Evolutionary conservation across 2,329 filamentous ascomycete genomes (phyloP).

Genomic region (Paramyrothecium roridum): DNA sequence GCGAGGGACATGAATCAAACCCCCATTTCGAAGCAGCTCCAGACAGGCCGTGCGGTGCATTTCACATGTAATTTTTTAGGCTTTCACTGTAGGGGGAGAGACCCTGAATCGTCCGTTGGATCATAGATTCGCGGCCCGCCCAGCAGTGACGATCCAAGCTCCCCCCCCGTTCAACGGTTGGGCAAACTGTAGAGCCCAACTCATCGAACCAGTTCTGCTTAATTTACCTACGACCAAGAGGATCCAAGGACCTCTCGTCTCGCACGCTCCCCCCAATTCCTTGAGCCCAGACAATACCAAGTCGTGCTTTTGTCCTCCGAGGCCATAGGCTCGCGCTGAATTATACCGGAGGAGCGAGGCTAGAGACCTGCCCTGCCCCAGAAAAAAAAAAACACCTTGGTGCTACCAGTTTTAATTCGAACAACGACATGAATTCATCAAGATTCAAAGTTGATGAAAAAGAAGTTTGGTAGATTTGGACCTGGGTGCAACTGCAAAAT

Average conservation of each 20-base stretch:
- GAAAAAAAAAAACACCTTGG: neutral
- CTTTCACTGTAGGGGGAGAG: neutral
- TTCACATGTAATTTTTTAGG: neutral
- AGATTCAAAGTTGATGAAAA: too few relatives aligned
- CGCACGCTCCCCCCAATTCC: neutral
- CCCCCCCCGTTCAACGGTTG: too few relatives aligned
- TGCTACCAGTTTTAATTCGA: too few relatives aligned
- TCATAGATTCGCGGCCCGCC: neutral
- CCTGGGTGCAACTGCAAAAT: neutral
- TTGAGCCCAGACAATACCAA: too few relatives aligned
- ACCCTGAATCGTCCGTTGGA: neutral
- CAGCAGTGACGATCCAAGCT: too few relatives aligned
- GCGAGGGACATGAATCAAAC: neutral
- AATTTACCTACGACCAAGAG: too few relatives aligned
- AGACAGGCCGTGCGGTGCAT: neutral
- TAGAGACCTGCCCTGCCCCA: neutral
- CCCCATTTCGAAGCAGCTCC: neutral
- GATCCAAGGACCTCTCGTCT: neutral
- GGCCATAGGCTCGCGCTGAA: neutral
- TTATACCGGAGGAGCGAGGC: neutral
- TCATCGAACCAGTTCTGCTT: too few relatives aligned
- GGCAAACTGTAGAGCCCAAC: too few relatives aligned
- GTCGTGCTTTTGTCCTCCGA: neutral
- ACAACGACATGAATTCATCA: too few relatives aligned
- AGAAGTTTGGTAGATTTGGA: too few relatives aligned